Conservation (phyloP, 495 filamentous ascomycete genomes). For the Aspergillus conjunctus region DNA sequence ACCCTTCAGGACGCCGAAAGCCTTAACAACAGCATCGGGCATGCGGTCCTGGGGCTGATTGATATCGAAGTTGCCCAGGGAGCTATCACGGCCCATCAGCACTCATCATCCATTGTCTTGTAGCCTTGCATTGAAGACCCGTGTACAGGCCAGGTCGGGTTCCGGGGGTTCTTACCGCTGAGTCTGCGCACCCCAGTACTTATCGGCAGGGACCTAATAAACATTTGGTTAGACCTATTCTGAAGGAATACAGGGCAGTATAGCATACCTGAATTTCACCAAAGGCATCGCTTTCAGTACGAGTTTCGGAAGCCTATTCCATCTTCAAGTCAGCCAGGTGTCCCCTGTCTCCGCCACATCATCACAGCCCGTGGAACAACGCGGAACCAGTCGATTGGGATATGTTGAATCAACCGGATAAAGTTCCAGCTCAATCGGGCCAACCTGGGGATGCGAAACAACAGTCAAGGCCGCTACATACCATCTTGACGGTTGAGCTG, state of each 20-base stretch:
- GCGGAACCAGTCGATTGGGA: slow-evolving; percentile 7
- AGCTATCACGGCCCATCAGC: slow-evolving; percentile 47
- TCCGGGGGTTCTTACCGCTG: slow-evolving; percentile 63
- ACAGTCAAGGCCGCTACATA: slow-evolving; percentile 14
- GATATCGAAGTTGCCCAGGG: slow-evolving; percentile 96
- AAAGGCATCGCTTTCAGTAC: slow-evolving; percentile 95
- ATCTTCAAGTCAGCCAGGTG: slow-evolving; percentile 18
- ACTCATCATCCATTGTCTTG: background rate
- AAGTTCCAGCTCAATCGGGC: background rate
- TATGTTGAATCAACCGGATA: background rate
- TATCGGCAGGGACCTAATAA: slow-evolving; percentile 77
- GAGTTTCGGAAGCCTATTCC: slow-evolving; percentile 42
- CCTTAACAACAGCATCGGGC: slow-evolving; percentile 87
- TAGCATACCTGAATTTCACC: slow-evolving; percentile 73
- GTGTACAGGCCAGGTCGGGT: background rate
- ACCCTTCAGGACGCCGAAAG: slow-evolving; percentile 97
- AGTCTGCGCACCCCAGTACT: slow-evolving; percentile 99
- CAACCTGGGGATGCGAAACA: background rate
- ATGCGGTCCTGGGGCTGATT: slow-evolving; percentile 99
- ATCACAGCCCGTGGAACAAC: background rate
- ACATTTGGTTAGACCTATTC: slow-evolving; percentile 23
- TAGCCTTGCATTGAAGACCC: background rate
- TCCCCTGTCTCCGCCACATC: background rate
- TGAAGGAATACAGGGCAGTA: background rate
- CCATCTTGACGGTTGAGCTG: slow-evolving; percentile 49